phyloP scores from a whole-genome alignment of 2,329 filamentous ascomycete genomes.

The Chalaropsis ovoidea region DNA sequence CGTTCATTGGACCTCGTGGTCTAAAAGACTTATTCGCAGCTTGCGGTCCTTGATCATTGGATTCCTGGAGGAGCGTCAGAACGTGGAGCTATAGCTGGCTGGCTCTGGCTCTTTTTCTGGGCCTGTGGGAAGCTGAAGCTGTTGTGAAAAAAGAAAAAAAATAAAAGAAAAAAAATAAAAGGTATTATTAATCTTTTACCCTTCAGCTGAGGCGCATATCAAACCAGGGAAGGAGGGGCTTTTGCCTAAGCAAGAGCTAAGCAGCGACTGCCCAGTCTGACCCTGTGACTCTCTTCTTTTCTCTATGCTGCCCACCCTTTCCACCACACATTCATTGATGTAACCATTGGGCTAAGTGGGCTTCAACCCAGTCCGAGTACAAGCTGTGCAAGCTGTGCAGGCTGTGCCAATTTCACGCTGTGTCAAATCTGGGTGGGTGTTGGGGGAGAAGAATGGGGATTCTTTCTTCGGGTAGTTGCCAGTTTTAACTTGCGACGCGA shows the following conservation, averaged over 20 bases:
- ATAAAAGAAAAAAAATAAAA: not conserved
- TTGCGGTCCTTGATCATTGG: not conserved
- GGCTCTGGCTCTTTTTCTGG: not conserved
- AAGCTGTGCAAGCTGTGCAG: not conserved
- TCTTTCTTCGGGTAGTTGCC: not conserved
- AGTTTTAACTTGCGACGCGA: not conserved
- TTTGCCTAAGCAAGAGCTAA: not conserved
- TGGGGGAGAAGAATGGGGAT: too few relatives aligned
- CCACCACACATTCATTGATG: not conserved
- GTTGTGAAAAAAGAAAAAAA: not conserved
- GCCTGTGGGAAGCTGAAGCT: not conserved
- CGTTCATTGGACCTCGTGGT: conserved; percentile 2
- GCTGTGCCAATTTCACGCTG: not conserved
- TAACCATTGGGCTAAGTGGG: not conserved
- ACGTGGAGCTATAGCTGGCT: not conserved
- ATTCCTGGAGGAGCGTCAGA: conserved; percentile 2
- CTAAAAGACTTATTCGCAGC: not conserved
- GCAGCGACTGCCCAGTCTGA: not conserved
- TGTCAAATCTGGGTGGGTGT: not conserved
- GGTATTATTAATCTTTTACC: not conserved
- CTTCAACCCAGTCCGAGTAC: not conserved
- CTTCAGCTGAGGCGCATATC: conserved; percentile 1
- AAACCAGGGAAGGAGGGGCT: not conserved
- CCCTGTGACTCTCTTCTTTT: too few relatives aligned
- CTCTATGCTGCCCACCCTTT: not conserved